Evolutionary conservation across 768 basidiomycete genomes (phyloP).

Genomic region (Mrakia frigida): DNA sequence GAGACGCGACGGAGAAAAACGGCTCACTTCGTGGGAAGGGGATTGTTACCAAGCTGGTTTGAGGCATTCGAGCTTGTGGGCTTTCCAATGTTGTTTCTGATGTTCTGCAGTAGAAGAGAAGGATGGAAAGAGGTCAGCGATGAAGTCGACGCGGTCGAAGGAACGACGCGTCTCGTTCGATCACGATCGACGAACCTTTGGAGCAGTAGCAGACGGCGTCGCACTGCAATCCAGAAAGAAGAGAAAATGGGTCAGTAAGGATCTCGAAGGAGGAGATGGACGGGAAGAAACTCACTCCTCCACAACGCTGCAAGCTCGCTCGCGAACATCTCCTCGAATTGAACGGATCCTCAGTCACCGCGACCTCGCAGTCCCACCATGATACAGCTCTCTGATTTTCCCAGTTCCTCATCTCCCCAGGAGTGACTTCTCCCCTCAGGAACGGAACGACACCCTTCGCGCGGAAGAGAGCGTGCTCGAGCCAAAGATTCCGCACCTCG

Average conservation of each 20-base stretch:
- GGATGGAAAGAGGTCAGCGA: background rate
- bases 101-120: background rate
- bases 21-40: background rate
- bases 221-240: background rate
- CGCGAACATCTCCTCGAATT: background rate
- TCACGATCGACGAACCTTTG: background rate
- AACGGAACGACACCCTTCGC: background rate
- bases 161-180: background rate
- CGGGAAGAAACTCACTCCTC: background rate
- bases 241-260: too few species aligned
- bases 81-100: background rate
- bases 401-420: background rate
- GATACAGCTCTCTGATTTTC: background rate
- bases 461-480: too few species aligned
- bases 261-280: background rate
- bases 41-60: background rate
- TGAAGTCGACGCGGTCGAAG: background rate
- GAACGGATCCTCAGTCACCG: background rate
- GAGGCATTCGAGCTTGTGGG: background rate
- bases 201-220: background rate
- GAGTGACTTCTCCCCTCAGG: background rate
- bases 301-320: background rate
- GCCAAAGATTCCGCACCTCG: too few species aligned
- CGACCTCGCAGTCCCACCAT: background rate
- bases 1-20: background rate